Percentiles rank a stretch among this genome's conserved stretches.
These are phyloP conservation scores for Botrytis pseudocinerea DNA, from an alignment of 2,329 filamentous ascomycete species.

Conservation along the genomic window DNA sequence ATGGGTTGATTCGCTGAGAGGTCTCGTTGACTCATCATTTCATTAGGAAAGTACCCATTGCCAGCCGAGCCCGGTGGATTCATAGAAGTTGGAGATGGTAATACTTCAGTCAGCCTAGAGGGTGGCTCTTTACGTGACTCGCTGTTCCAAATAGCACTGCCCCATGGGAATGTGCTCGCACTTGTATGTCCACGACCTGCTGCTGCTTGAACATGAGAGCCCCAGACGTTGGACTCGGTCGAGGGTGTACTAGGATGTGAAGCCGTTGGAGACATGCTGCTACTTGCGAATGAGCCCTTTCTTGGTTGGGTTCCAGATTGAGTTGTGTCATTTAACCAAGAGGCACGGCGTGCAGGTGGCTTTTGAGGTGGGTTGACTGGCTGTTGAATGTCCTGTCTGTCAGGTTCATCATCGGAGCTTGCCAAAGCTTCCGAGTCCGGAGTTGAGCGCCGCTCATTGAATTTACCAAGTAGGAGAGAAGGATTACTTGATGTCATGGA, in stretches of 20 bases:
- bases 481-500: slow-evolving; percentile 61
- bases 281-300: slow-evolving; percentile 75
- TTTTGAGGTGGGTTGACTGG: slow-evolving; percentile 55
- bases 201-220: slow-evolving; percentile 49
- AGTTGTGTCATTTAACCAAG: slow-evolving; percentile 83
- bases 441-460: slow-evolving; percentile 77
- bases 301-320: slow-evolving; percentile 61
- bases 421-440: slow-evolving; percentile 92
- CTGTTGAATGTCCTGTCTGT: slow-evolving; percentile 57
- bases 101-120: slow-evolving; percentile 69
- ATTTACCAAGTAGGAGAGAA: slow-evolving; percentile 70
- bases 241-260: slow-evolving; percentile 82
- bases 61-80: slow-evolving; percentile 48
- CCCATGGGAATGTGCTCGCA: slow-evolving; percentile 63
- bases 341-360: slow-evolving; percentile 66
- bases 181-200: slow-evolving; percentile 48
- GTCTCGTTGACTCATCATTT: slow-evolving; percentile 52
- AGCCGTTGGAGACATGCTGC: slow-evolving; percentile 73
- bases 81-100: slow-evolving; percentile 70
- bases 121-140: slow-evolving; percentile 75
- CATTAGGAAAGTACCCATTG: slow-evolving; percentile 48
- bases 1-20: slow-evolving; percentile 64
- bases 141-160: slow-evolving; percentile 79
- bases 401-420: slow-evolving; percentile 89
- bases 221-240: slow-evolving; percentile 62